Evolutionary conservation across 2,329 filamentous ascomycete genomes (phyloP).

Genomic region (Fusarium oligoseptatum): DNA sequence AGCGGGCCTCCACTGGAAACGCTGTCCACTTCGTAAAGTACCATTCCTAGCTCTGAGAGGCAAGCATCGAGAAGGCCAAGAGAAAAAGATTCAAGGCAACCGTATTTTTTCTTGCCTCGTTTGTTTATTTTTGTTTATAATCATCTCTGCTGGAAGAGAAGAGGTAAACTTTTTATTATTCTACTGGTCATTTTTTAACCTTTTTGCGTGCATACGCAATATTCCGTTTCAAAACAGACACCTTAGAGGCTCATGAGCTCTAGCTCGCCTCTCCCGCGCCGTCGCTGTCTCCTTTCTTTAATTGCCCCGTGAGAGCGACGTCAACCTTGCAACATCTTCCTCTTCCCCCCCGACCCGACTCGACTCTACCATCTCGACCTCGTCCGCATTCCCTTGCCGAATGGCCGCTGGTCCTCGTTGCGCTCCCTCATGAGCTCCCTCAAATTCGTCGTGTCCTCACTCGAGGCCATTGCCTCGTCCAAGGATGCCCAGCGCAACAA

Average conservation of each 20-base stretch:
- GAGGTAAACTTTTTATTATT: background rate
- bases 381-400: constrained; percentile 46
- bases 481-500: constrained; percentile 92
- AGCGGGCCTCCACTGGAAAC: constrained; percentile 36
- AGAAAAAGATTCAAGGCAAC: constrained; percentile 14
- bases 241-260: constrained; percentile 21
- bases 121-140: constrained; percentile 7
- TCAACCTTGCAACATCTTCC: constrained; percentile 28
- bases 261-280: constrained; percentile 15
- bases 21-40: constrained; percentile 41
- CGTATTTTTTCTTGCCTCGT: constrained; percentile 12
- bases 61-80: constrained; percentile 11
- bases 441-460: constrained; percentile 93
- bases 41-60: constrained; percentile 22
- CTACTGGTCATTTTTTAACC: background rate
- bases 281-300: constrained; percentile 41
- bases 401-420: constrained; percentile 59
- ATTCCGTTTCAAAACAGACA: background rate
- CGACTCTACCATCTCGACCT: constrained; percentile 17
- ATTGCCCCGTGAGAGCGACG: constrained; percentile 34
- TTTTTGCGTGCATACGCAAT: background rate
- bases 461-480: constrained; percentile 91
- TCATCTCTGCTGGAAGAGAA: background rate
- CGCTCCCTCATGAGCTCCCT: constrained; percentile 86
- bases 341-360: constrained; percentile 4